A percentile compares a stretch with the other conserved stretches of the same genome.
Conservation (phyloP, 345 rosid genomes). For the Fremontodendron californicum region DNA sequence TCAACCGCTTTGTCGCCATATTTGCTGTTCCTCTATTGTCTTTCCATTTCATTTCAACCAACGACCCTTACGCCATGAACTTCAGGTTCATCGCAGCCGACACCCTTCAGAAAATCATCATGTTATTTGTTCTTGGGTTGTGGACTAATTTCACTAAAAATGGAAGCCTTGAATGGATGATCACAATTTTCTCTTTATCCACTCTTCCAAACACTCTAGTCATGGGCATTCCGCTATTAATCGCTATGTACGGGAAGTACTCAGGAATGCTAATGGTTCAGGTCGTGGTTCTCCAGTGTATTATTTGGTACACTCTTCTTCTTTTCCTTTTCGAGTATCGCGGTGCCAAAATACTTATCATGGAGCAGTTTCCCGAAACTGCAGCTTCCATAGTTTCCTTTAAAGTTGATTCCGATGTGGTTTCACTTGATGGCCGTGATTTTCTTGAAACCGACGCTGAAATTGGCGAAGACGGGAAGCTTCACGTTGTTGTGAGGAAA, state of each 20-base stretch:
- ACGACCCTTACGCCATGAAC: conserved; percentile 78
- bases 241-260: conserved; percentile 74
- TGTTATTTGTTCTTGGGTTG: conserved; percentile 47
- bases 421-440: conserved; percentile 75
- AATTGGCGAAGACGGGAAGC: conserved; percentile 77
- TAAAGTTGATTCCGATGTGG: conserved; percentile 82
- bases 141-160: conserved; percentile 58
- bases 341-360: conserved; percentile 79
- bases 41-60: conserved; percentile 88
- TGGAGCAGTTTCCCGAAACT: conserved; percentile 94
- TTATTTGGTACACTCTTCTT: conserved; percentile 92
- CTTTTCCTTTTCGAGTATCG: conserved; percentile 86
- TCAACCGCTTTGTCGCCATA: conserved; percentile 88
- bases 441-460: conserved; percentile 82
- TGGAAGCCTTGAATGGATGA: conserved; percentile 90
- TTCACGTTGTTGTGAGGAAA: conserved; percentile 79
- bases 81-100: conserved; percentile 86
- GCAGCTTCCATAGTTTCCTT: conserved; percentile 86
- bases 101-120: conserved; percentile 75
- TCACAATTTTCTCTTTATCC: conserved; percentile 83
- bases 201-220: conserved; percentile 91
- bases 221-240: conserved; percentile 89
- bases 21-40: conserved; percentile 95
- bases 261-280: conserved; percentile 89
- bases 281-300: conserved; percentile 88